phyloP scores from a whole-genome alignment of 768 basidiomycete species.

The Kwoniella sp. region DNA sequence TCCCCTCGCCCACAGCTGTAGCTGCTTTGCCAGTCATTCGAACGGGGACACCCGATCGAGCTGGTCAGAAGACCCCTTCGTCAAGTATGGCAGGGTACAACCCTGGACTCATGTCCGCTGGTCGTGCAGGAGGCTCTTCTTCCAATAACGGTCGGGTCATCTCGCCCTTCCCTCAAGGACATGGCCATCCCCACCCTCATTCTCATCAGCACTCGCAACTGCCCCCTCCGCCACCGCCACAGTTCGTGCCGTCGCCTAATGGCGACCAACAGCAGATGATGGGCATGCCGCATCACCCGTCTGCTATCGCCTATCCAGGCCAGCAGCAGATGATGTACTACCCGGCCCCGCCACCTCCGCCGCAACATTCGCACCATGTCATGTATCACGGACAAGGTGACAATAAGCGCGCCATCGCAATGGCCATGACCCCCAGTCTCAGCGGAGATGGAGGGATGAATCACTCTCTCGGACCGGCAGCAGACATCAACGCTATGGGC shows the following conservation, averaged over 20 bases:
- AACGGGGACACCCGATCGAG: conserved; percentile 61
- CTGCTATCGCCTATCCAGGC: conserved; percentile 56
- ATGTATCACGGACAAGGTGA: conserved; percentile 18
- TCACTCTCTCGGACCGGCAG: conserved; percentile 33
- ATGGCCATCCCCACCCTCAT: conserved; percentile 13
- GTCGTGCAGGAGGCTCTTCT: conserved; percentile 9
- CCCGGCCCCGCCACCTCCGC: conserved; percentile 18
- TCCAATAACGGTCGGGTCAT: conserved; percentile 48
- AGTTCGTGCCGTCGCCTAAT: conserved; percentile 29
- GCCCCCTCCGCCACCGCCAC: conserved; percentile 42
- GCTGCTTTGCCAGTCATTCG: conserved; percentile 67
- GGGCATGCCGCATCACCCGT: conserved; percentile 36
- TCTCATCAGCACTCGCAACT: conserved; percentile 13
- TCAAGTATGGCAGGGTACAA: conserved; percentile 27
- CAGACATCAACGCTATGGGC: conserved; percentile 42
- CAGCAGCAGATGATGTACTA: conserved; percentile 38
- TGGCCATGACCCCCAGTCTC: conserved; percentile 26
- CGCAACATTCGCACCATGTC: conserved; percentile 6
- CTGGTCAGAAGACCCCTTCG: conserved; percentile 48
- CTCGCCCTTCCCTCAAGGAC: conserved; percentile 34
- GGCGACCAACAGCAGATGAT: conserved; percentile 32
- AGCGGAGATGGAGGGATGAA: conserved; percentile 19
- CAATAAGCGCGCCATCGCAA: conserved; percentile 19
- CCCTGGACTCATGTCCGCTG: conserved; percentile 19
- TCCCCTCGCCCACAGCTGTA: conserved; percentile 73